These are phyloP conservation scores for Colletotrichum sp. DNA, from an alignment of 2,329 filamentous ascomycete species.

Conservation along the genomic window DNA sequence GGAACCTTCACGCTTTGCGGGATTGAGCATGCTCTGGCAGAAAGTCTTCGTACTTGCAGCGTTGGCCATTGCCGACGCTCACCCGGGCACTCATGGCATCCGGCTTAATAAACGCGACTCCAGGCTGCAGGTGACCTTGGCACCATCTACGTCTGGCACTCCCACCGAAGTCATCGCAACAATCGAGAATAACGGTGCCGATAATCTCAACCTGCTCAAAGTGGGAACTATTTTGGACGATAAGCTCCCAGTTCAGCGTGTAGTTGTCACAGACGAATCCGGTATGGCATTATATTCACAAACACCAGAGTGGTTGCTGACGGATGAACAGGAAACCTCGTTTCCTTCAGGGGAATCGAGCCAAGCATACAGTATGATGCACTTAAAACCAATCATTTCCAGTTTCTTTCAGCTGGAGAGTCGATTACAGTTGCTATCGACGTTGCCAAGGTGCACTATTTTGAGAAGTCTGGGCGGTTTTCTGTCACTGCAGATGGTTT, in stretches of 20 bases:
- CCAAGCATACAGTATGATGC: conserved; percentile 23
- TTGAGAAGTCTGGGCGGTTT: conserved; percentile 21
- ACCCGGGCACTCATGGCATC: neutral
- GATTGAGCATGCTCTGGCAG: neutral
- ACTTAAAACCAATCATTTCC: conserved; percentile 21
- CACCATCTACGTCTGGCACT: neutral
- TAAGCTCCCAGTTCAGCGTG: neutral
- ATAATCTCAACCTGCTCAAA: conserved; percentile 25
- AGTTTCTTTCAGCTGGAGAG: conserved; percentile 15
- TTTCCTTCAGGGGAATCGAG: conserved; percentile 21
- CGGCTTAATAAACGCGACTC: neutral
- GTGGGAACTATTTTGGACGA: conserved; percentile 25
- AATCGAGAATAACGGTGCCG: conserved; percentile 22
- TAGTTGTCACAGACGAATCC: neutral
- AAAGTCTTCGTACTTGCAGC: neutral
- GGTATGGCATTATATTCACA: neutral
- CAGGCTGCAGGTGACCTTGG: neutral
- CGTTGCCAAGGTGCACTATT: conserved; percentile 19
- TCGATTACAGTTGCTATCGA: conserved; percentile 20
- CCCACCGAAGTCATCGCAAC: conserved; percentile 8
- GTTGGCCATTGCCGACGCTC: neutral
- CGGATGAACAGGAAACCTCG: neutral
- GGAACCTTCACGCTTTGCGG: neutral
- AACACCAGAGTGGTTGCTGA: neutral
- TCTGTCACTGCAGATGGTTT: conserved; percentile 18